These are phyloP conservation scores for Fusarium sp. DNA, from an alignment of 2,329 filamentous ascomycete genomes.

Conservation along the genomic window DNA sequence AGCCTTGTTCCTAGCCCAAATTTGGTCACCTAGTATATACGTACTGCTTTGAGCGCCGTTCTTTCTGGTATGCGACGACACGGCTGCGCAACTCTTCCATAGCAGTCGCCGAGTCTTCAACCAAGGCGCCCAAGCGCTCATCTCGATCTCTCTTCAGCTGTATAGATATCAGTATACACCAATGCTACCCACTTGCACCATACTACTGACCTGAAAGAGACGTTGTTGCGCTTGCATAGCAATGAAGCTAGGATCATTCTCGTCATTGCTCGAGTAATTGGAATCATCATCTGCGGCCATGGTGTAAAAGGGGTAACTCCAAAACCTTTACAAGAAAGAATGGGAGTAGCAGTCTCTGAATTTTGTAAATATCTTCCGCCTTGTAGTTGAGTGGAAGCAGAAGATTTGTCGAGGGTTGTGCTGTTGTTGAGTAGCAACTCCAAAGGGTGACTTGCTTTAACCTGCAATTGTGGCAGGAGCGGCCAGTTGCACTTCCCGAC, in stretches of 20 bases:
- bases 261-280: slow-evolving; percentile 30
- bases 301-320: not conserved
- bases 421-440: not conserved
- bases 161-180: not conserved
- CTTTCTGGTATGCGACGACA: slow-evolving; percentile 33
- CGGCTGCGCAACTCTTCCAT: slow-evolving; percentile 41
- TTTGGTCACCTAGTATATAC: not conserved
- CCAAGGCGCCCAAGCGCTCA: slow-evolving; percentile 37
- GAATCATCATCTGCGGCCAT: slow-evolving; percentile 33
- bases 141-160: slow-evolving; percentile 47
- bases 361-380: not conserved
- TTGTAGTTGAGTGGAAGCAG: not conserved
- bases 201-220: slow-evolving; percentile 37
- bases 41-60: slow-evolving; percentile 40
- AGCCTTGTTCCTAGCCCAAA: not conserved
- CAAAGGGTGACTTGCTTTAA: not conserved
- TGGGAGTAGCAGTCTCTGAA: not conserved
- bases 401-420: not conserved
- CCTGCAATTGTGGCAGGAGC: slow-evolving; percentile 17
- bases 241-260: slow-evolving; percentile 35
- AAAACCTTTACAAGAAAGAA: not conserved
- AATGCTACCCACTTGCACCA: not conserved
- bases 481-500: not conserved
- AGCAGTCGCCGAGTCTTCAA: slow-evolving; percentile 37
- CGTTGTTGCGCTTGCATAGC: slow-evolving; percentile 43